Percentiles rank a stretch among this genome's conserved stretches.
phyloP scores from a whole-genome alignment of 2,329 filamentous ascomycete genomes.

The Lojkania enalia region DNA sequence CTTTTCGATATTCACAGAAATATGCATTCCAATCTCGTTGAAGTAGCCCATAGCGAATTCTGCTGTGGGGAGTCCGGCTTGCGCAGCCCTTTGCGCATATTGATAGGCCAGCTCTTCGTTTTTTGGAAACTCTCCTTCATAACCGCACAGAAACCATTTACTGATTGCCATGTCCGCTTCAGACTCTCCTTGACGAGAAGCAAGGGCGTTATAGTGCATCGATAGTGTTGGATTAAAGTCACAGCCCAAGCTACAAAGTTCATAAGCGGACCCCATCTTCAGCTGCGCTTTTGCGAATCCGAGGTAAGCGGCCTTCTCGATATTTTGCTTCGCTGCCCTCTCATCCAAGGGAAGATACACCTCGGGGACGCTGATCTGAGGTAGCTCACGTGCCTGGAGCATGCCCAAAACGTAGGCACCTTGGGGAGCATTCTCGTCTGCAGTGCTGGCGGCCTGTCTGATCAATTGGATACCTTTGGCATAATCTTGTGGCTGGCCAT shows the following conservation, averaged over 20 bases:
- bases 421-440: conserved; percentile 95
- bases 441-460: conserved; percentile 76
- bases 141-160: conserved; percentile 97
- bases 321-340: conserved; percentile 76
- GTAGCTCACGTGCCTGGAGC: conserved; percentile 85
- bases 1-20: conserved; percentile 78
- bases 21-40: conserved; percentile 92
- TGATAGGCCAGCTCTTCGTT: conserved; percentile 92
- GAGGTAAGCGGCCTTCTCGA: conserved; percentile 94
- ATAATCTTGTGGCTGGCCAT: conserved; percentile 84
- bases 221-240: conserved; percentile 93
- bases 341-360: conserved; percentile 71
- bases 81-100: conserved; percentile 85
- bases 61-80: conserved; percentile 79
- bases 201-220: conserved; percentile 92
- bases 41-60: conserved; percentile 98
- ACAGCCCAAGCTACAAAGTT: conserved; percentile 89
- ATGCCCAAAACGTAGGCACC: conserved; percentile 95
- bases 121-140: conserved; percentile 89
- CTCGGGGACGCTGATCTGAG: conserved; percentile 84
- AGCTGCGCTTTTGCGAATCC: conserved; percentile 95
- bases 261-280: conserved; percentile 96
- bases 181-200: conserved; percentile 86
- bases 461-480: conserved; percentile 79
- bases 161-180: conserved; percentile 96